phyloP scores from a whole-genome alignment of 1,139 yeast species.

The Ogataea hybrid region DNA sequence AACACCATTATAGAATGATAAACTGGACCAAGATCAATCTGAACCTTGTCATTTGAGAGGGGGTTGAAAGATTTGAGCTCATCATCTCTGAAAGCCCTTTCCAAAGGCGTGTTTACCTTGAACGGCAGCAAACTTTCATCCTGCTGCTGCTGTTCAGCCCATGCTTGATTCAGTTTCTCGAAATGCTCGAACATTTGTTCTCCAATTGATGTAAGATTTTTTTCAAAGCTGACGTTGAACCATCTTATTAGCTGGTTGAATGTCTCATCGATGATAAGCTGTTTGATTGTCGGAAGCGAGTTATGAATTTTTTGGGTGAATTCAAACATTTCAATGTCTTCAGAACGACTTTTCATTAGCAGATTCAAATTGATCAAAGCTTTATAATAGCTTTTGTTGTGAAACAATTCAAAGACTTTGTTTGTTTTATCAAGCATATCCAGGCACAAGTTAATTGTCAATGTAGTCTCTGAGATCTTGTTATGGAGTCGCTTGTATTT shows the following conservation, averaged over 20 bases:
- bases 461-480: constrained; percentile 62
- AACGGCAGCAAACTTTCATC: constrained; percentile 51
- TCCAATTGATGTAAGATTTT: constrained; percentile 62
- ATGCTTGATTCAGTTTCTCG: constrained; percentile 51
- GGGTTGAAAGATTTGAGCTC: constrained; percentile 39
- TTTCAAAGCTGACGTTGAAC: constrained; percentile 62
- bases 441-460: constrained; percentile 64
- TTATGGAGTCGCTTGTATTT: constrained; percentile 56
- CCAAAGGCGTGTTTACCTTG: constrained; percentile 84
- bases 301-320: constrained; percentile 71
- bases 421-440: constrained; percentile 86
- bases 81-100: constrained; percentile 37
- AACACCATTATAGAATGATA: constrained; percentile 85
- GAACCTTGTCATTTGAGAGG: constrained; percentile 43
- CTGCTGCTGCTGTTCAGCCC: constrained; percentile 46
- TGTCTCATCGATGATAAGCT: constrained; percentile 76
- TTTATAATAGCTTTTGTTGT: constrained; percentile 73
- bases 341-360: constrained; percentile 61
- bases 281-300: constrained; percentile 75
- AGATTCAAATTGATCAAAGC: constrained; percentile 85
- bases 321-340: constrained; percentile 70
- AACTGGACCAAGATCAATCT: constrained; percentile 63
- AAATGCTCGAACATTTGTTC: constrained; percentile 54
- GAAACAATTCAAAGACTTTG: constrained; percentile 78
- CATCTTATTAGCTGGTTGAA: constrained; percentile 71